Conservation (phyloP, 2,329 filamentous ascomycete species). For the Nannizzia gypsea region DNA sequence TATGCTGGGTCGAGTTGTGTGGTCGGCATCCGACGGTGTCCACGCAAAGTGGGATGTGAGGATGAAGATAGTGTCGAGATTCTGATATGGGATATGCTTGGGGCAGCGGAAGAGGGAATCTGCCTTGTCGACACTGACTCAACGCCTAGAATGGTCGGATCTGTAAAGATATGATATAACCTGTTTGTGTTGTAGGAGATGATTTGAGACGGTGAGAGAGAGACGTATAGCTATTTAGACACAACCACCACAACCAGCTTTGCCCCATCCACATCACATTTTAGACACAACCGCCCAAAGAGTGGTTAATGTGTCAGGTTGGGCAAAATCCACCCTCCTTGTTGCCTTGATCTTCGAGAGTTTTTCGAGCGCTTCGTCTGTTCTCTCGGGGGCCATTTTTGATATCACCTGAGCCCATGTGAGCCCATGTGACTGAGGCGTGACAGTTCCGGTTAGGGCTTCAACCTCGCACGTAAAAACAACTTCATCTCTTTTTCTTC, state of each 20-base stretch:
- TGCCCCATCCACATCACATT: not conserved
- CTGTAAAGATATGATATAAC: not conserved
- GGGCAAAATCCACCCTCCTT: not conserved
- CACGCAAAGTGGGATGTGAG: constrained; percentile 10
- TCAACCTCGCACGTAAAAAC: not conserved
- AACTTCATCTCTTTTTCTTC: not conserved
- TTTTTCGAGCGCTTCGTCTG: not conserved
- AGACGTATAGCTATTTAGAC: not conserved
- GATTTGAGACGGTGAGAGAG: not conserved
- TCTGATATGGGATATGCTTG: constrained; percentile 37
- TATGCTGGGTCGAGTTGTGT: constrained; percentile 41
- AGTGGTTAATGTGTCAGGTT: not conserved
- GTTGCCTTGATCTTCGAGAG: not conserved
- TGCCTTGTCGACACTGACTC: constrained; percentile 36
- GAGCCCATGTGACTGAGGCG: constrained; percentile 3
- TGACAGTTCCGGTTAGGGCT: not conserved
- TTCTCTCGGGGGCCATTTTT: not conserved
- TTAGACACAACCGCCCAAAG: not conserved
- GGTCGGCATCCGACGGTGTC: constrained; percentile 22
- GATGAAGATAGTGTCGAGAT: constrained; percentile 21
- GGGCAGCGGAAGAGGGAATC: constrained; percentile 34
- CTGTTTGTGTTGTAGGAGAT: not conserved
- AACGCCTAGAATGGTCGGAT: constrained; percentile 27
- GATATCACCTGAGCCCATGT: constrained; percentile 4
- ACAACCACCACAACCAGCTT: not conserved